Conservation (phyloP, 2,329 filamentous ascomycete species). For the Annulohypoxylon truncatum region DNA sequence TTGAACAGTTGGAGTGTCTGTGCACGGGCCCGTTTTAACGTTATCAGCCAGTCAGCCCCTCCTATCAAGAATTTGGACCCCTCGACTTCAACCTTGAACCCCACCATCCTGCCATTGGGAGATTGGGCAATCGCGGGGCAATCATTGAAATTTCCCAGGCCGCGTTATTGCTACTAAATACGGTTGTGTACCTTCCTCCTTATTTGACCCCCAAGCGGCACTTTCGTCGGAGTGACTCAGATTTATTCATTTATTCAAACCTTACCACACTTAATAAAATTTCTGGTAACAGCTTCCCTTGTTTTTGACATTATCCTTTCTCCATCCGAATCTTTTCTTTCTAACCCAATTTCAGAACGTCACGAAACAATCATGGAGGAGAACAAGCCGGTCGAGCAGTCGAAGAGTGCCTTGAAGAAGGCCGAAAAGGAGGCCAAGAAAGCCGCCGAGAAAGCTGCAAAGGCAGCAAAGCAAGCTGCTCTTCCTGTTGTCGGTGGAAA, state of each 20-base stretch:
- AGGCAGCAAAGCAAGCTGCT: constrained; percentile 67
- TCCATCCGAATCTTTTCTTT: neutral
- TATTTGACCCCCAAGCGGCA: constrained; percentile 23
- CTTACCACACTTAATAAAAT: neutral
- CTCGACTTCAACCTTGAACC: constrained; percentile 5
- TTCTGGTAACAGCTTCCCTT: neutral
- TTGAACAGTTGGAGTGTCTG: no score
- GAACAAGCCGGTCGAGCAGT: constrained; percentile 53
- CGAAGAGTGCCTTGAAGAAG: constrained; percentile 74
- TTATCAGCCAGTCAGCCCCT: constrained; percentile 25
- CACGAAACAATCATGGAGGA: constrained; percentile 30
- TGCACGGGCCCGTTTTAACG: constrained; percentile 13
- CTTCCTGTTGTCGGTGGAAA: constrained; percentile 64
- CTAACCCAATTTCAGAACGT: neutral
- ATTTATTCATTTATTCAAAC: constrained; percentile 8
- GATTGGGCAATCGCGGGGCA: constrained; percentile 35
- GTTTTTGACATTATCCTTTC: neutral
- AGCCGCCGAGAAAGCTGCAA: constrained; percentile 71
- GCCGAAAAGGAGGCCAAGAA: constrained; percentile 72
- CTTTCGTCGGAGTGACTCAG: constrained; percentile 31
- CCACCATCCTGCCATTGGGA: constrained; percentile 20
- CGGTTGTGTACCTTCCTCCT: constrained; percentile 1
- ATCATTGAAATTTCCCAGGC: constrained; percentile 29
- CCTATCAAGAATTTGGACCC: constrained; percentile 15
- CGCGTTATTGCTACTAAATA: constrained; percentile 17